These are phyloP conservation scores for Mycena albidolilacea DNA, from an alignment of 768 basidiomycete genomes.

Conservation along the genomic window DNA sequence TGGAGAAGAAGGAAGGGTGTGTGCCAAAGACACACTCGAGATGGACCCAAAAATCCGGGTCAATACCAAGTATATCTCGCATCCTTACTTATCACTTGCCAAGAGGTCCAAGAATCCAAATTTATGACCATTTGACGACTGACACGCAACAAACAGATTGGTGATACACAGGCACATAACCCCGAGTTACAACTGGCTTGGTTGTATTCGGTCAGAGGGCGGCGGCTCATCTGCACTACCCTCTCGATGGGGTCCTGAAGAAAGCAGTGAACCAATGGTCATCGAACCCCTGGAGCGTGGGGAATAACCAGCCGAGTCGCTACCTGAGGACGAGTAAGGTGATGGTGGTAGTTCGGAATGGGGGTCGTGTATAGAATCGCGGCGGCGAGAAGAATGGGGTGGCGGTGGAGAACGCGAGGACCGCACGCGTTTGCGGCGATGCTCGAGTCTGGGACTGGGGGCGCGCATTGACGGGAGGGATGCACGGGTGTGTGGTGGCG, in stretches of 20 bases:
- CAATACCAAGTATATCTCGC: neutral
- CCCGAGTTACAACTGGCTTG: conserved; percentile 10
- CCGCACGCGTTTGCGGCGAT: conserved; percentile 75
- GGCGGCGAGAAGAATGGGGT: conserved; percentile 53
- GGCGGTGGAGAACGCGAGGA: conserved; percentile 70
- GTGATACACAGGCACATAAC: conserved; percentile 4
- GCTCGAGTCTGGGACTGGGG: conserved; percentile 53
- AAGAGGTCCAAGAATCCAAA: neutral
- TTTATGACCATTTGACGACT: neutral
- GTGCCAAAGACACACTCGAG: too few relatives aligned
- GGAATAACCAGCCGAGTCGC: conserved; percentile 78
- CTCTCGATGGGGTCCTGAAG: conserved; percentile 59
- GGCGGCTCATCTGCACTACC: conserved; percentile 46
- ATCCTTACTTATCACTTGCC: neutral
- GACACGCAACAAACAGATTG: conserved; percentile 25
- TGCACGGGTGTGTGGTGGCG: conserved; percentile 52
- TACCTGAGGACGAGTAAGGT: conserved; percentile 80
- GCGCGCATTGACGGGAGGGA: conserved; percentile 51
- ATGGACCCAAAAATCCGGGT: neutral
- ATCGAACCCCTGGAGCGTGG: conserved; percentile 82
- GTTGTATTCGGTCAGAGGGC: conserved; percentile 15
- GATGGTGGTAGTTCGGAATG: conserved; percentile 75
- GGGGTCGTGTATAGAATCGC: conserved; percentile 57
- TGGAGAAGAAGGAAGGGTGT: too few relatives aligned
- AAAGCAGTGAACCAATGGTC: conserved; percentile 84